These are phyloP conservation scores for Scedosporium boydii DNA, from an alignment of 2,329 filamentous ascomycete genomes.

Conservation along the genomic window DNA sequence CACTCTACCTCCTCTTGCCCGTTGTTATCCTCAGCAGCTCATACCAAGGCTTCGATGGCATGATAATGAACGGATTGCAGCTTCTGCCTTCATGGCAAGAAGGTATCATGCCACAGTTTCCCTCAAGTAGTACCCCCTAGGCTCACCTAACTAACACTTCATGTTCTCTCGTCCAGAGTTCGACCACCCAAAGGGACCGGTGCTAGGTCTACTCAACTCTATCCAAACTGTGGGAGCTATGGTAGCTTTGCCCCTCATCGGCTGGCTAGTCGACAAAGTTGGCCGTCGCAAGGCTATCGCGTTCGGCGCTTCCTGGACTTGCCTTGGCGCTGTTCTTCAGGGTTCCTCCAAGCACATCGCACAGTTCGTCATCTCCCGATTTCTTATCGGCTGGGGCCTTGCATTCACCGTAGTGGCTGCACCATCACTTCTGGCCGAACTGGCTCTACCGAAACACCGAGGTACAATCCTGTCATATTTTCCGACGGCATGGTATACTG, in stretches of 20 bases:
- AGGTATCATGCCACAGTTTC: neutral
- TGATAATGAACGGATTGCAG: slow-evolving; percentile 40
- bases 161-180: slow-evolving; percentile 18
- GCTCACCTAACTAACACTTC: slow-evolving; percentile 23
- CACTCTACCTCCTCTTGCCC: neutral
- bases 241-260: slow-evolving; percentile 20
- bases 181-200: slow-evolving; percentile 18
- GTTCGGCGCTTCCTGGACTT: slow-evolving; percentile 20
- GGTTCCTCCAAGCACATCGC: slow-evolving; percentile 17
- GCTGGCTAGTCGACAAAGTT: slow-evolving; percentile 20
- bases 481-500: slow-evolving; percentile 29
- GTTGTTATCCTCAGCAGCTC: neutral
- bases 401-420: slow-evolving; percentile 39
- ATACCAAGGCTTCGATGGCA: slow-evolving; percentile 33
- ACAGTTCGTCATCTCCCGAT: slow-evolving; percentile 45
- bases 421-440: slow-evolving; percentile 38
- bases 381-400: slow-evolving; percentile 44
- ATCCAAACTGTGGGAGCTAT: slow-evolving; percentile 40
- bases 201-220: slow-evolving; percentile 23
- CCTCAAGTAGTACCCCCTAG: too few species aligned
- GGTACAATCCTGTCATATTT: neutral
- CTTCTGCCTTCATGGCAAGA: slow-evolving; percentile 17
- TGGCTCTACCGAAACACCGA: slow-evolving; percentile 42
- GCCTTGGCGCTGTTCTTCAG: slow-evolving; percentile 21
- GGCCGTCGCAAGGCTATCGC: slow-evolving; percentile 22